Percentiles rank a stretch among this genome's conserved stretches.
Conservation (phyloP, 2,329 filamentous ascomycete species). For the Chaetothyriales sp. region DNA sequence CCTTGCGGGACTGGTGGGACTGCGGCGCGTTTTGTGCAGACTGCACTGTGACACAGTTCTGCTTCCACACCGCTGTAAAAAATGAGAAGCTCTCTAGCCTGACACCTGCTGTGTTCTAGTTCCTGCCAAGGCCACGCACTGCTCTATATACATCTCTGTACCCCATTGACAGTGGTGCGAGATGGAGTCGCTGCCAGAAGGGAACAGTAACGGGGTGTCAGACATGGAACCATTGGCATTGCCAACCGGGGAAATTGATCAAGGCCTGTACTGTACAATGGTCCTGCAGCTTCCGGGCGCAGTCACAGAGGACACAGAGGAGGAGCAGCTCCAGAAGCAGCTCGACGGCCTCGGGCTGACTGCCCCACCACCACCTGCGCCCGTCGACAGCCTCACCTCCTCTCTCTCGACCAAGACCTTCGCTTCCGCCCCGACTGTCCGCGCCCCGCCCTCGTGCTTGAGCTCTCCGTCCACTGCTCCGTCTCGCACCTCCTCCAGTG, state of each 20-base stretch:
- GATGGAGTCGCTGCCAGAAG: not conserved
- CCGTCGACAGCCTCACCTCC: constrained; percentile 21
- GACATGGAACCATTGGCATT: constrained; percentile 7
- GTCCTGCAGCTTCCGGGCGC: constrained; percentile 25
- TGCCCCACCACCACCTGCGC: constrained; percentile 23
- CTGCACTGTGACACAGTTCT: too few species aligned
- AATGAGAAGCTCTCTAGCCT: not conserved
- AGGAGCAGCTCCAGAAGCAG: constrained; percentile 26
- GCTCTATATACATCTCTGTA: too few species aligned
- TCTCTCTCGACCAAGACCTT: constrained; percentile 17
- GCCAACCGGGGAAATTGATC: constrained; percentile 20
- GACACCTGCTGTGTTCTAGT: not conserved
- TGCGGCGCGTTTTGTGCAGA: too few species aligned
- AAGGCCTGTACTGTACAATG: constrained; percentile 25
- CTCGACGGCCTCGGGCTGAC: constrained; percentile 25
- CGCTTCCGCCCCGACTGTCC: constrained; percentile 12
- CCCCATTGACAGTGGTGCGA: not conserved
- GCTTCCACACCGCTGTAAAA: not conserved
- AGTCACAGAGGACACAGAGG: constrained; percentile 26
- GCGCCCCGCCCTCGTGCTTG: constrained; percentile 5
- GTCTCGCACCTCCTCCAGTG: constrained; percentile 16
- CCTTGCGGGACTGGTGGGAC: too few species aligned
- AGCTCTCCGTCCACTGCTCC: constrained; percentile 19
- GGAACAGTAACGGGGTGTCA: not conserved
- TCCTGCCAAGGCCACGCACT: not conserved